Base-by-base conservation (phyloP, 2,329 filamentous ascomycete species). In the Colletotrichum theobromicola region DNA sequence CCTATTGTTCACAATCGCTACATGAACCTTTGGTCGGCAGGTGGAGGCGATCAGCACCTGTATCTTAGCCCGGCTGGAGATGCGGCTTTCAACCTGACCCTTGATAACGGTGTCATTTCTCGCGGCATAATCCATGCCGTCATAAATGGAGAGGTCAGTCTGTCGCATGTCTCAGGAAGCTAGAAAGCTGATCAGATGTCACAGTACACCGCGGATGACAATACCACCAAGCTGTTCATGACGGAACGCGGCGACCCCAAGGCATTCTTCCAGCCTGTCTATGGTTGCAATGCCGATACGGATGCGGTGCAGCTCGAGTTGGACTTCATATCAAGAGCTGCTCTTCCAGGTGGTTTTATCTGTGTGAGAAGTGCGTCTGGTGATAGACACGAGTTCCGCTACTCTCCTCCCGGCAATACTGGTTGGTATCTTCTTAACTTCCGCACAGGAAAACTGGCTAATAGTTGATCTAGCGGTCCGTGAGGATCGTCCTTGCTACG, bases 201-300 rank as follows among this genome's bases (percentile, higher is more conserved):
- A 4, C 15, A 86, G 85, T 86, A 86, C 73, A 82, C 83, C 26
- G 77, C 78, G n/a, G 79, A 81, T 34, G 85, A 87, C 76, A 85
- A 87, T 76, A 87, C 86, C 4, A 87, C 85, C 53, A 87, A 87
- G 78, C 82, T 87, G 77, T 87, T 87, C 79, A 86, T 87, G 83
- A 87, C 86, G 4, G 81, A 85, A 32, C 84, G 86, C 3, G 82
- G 82, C 9, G 85, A 87, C 68, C 85, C 85, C 2, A 80, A 82
- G 15, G 86, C 85, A 24, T 77, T 84, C 67, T 87, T 85, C 68
- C 78, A 84, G 50, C 82, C 83, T n/a, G 78, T 79, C 7, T 85
- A 86, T 74, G 84, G 82, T 34, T 87, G 86, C 77, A 82, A 87
- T 74, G 82, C 83, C 2, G 83, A 84, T 55, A 86, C 84, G 13